phyloP scores from a whole-genome alignment of 148 eudicot genomes.

The Fallopia convolvulus region DNA sequence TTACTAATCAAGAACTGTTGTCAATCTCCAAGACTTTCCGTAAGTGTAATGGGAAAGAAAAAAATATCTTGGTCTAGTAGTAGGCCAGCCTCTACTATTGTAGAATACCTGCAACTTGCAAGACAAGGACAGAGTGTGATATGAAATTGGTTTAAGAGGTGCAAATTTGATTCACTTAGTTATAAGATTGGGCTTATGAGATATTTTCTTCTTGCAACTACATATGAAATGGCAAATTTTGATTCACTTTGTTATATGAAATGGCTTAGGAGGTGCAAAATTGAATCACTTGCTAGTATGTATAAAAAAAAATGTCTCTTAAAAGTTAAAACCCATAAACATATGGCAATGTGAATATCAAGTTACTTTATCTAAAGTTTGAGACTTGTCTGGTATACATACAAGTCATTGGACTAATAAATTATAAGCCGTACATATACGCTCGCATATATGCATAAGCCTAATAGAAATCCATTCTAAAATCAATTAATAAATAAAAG shows the following conservation, averaged over 20 bases:
- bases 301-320: not conserved
- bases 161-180: not conserved
- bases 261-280: not conserved
- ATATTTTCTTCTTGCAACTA: too few species aligned
- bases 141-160: not conserved
- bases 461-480: too few species aligned
- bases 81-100: conserved; percentile 4
- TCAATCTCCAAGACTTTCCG: not conserved
- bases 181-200: not conserved
- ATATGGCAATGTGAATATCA: not conserved
- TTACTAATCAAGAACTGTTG: not conserved
- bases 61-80: conserved; percentile 1
- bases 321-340: not conserved
- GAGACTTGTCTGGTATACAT: too few species aligned
- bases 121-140: not conserved
- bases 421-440: too few species aligned
- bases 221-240: too few species aligned
- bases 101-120: not conserved
- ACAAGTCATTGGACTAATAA: too few species aligned
- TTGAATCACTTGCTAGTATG: not conserved
- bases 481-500: too few species aligned
- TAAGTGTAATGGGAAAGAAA: not conserved
- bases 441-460: too few species aligned
- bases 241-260: too few species aligned
- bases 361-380: too few species aligned